phyloP scores from a whole-genome alignment of 2,329 filamentous ascomycete species.

The Colletotrichum sp. region DNA sequence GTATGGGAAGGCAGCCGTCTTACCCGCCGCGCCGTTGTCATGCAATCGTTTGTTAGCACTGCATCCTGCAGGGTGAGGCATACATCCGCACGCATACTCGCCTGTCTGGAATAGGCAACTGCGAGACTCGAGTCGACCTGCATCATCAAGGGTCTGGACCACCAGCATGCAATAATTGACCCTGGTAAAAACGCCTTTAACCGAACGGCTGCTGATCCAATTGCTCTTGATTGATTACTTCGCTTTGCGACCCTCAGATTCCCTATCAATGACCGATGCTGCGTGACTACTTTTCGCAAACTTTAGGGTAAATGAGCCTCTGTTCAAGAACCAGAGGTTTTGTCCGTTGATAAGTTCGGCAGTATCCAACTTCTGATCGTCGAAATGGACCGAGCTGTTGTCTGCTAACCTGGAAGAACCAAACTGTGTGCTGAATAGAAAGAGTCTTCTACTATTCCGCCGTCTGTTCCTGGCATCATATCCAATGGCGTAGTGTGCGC shows the following conservation, averaged over 20 bases:
- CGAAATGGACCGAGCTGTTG: neutral
- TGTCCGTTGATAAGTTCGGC: neutral
- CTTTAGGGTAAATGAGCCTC: neutral
- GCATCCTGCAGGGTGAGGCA: slow-evolving; percentile 2
- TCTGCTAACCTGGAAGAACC: neutral
- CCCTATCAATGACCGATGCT: neutral
- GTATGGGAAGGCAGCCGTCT: neutral
- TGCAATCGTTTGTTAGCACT: neutral
- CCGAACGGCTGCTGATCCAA: neutral
- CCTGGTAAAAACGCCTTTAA: neutral
- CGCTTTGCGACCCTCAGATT: neutral
- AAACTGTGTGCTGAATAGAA: neutral
- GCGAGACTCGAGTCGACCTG: neutral
- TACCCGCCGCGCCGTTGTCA: neutral
- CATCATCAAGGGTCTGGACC: neutral
- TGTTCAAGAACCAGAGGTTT: neutral
- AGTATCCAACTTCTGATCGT: neutral
- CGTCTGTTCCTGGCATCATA: neutral
- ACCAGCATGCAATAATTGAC: neutral
- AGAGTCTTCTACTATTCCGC: neutral
- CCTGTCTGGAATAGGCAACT: neutral
- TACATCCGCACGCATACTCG: neutral
- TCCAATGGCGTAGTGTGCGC: neutral
- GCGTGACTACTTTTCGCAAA: neutral
- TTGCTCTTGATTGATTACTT: neutral